Conservation (phyloP, 495 filamentous ascomycete genomes). For the Hypoxylon subgilvum region DNA sequence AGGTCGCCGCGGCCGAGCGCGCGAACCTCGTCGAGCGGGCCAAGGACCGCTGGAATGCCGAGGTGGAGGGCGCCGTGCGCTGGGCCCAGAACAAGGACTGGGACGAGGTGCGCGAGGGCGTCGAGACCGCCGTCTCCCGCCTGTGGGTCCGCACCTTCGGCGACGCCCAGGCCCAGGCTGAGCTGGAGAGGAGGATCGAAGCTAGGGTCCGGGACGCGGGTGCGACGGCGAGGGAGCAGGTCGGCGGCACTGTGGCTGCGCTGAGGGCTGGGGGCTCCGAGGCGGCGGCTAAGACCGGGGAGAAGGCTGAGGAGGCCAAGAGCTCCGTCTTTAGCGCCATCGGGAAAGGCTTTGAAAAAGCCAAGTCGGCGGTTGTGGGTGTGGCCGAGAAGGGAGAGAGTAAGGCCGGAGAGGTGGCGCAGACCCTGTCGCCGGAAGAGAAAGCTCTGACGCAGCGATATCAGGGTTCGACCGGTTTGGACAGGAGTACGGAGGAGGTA, state of each 20-base stretch:
- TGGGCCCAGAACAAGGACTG: slow-evolving; percentile 72
- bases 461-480: slow-evolving; percentile 41
- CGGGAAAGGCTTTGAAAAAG: slow-evolving; percentile 43
- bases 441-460: slow-evolving; percentile 56
- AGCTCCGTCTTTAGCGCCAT: slow-evolving; percentile 40
- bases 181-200: slow-evolving; percentile 12
- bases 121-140: slow-evolving; percentile 51
- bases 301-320: slow-evolving; percentile 40
- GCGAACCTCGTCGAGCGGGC: slow-evolving; percentile 65
- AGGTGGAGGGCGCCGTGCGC: slow-evolving; percentile 69
- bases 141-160: slow-evolving; percentile 38
- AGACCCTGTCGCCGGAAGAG: slow-evolving; percentile 49
- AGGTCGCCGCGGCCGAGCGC: slow-evolving; percentile 50
- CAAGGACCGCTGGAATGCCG: slow-evolving; percentile 82
- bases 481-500: slow-evolving; percentile 51
- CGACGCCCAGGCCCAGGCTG: slow-evolving; percentile 21
- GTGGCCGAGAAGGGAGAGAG: slow-evolving; percentile 33
- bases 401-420: slow-evolving; percentile 40
- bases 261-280: slow-evolving; percentile 35
- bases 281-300: slow-evolving; percentile 10
- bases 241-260: slow-evolving; percentile 33
- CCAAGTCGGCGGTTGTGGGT: slow-evolving; percentile 38
- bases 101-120: slow-evolving; percentile 61
- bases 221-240: slow-evolving; percentile 31
- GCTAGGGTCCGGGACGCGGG: slow-evolving; percentile 6